Base-by-base conservation (phyloP, 176 grass and related monocot genomes). In the Areca catechu region DNA sequence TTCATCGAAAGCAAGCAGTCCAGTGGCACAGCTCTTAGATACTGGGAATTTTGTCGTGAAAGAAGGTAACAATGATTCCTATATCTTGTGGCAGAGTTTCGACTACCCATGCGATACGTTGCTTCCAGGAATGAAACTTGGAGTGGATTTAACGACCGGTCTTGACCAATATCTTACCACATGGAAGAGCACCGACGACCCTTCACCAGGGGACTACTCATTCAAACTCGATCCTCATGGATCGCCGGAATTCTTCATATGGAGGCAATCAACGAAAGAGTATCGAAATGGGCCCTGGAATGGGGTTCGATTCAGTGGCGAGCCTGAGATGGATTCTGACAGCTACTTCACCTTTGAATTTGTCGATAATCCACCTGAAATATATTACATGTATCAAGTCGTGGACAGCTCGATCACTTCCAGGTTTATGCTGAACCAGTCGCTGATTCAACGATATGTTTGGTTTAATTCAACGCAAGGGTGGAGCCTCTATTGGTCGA, bases 401-500 rank as follows among this genome's bases (percentile, higher is more conserved):
- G 34, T 5, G 3, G 34, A 43, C 34, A 12, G 9, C 34, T 43
- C 34, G 34, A 43, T 43, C 7, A 10, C 14, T 12, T 43, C 34
- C 0, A 43, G 34, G 34, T 43, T 43, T 43, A 12, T 43, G 7
- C 34, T 43, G 34, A 43, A 43, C 34, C 34, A 43, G 14, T 43
- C 34, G 1, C 2, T 14, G 9, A 43, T 43, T 43, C 34, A 43
- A 43, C 34, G 34, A 14, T 43, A 43, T 12, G 34, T 43, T 12
- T 43, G 34, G 34, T 43, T 43, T 43, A 43, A 43, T 43, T 43
- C 34, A 43, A 3, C 34, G 0, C 0, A 14, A 43, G 9, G 10
- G 9, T 79, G 69, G 69, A 67, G 65, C 7, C 1, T 58, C 2
- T 61, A 56, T n/a, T 50, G 22, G 7, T 10, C 22, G 1, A 4